Evolutionary conservation across 2,329 filamentous ascomycete genomes (phyloP).

Genomic region (Trichoderma citrinoviride): DNA sequence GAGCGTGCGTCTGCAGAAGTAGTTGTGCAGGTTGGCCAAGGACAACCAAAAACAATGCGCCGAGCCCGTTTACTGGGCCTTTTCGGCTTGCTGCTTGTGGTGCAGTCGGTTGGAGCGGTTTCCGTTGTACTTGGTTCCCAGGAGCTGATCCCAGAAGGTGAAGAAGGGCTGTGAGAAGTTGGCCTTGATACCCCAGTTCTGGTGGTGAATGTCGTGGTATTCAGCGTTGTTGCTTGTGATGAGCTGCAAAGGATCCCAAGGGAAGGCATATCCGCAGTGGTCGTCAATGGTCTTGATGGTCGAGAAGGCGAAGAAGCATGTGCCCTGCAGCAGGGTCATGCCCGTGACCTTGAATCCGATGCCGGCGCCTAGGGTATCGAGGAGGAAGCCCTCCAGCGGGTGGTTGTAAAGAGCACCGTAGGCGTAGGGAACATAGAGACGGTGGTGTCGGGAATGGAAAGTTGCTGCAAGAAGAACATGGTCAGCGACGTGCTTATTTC

Average conservation of each 20-base stretch:
- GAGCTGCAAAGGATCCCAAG: slow-evolving; percentile 90
- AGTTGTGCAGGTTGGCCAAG: not conserved
- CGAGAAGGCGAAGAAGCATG: slow-evolving; percentile 84
- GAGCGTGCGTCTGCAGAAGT: not conserved
- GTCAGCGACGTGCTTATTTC: slow-evolving; percentile 45
- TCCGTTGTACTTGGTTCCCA: slow-evolving; percentile 81
- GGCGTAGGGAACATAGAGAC: slow-evolving; percentile 95
- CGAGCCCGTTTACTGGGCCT: slow-evolving; percentile 27
- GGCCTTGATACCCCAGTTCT: slow-evolving; percentile 98
- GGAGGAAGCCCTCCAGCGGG: slow-evolving; percentile 86
- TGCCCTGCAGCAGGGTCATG: slow-evolving; percentile 82
- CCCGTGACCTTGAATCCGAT: slow-evolving; percentile 76
- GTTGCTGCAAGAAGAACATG: slow-evolving; percentile 38
- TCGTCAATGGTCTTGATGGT: slow-evolving; percentile 97
- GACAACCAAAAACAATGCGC: not conserved
- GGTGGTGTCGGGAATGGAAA: slow-evolving; percentile 94
- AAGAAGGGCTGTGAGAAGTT: slow-evolving; percentile 92
- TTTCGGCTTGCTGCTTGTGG: slow-evolving; percentile 36
- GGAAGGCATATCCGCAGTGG: slow-evolving; percentile 94
- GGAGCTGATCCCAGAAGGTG: slow-evolving; percentile 85
- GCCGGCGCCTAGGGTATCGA: slow-evolving; percentile 86
- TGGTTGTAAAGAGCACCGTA: slow-evolving; percentile 98
- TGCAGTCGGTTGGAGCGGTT: slow-evolving; percentile 46
- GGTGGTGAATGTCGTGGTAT: slow-evolving; percentile 98
- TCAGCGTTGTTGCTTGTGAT: slow-evolving; percentile 92